Evolutionary conservation across 176 grass and related monocot species (phyloP).

Genomic region (Saccharum spontaneum): DNA sequence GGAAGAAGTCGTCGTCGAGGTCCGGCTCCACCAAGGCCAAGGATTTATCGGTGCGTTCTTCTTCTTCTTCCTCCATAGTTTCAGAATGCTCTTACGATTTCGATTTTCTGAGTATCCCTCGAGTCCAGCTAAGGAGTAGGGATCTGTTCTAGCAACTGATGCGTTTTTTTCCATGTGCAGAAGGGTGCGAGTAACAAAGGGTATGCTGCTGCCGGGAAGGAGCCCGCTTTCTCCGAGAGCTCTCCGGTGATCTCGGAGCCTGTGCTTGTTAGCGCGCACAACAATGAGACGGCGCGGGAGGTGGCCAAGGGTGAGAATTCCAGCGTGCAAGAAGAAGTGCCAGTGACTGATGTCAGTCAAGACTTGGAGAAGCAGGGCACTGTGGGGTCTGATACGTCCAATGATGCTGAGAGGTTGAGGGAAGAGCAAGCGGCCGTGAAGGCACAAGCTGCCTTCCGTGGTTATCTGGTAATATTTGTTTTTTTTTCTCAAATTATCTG

Average conservation of each 20-base stretch:
- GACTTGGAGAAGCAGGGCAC: constrained; percentile 40
- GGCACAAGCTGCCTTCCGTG: constrained; percentile 82
- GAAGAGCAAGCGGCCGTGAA: constrained; percentile 80
- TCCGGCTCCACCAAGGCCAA: constrained; percentile 55
- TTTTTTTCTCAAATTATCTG: background rate
- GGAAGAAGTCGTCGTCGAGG: constrained; percentile 70
- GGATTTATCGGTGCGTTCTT: constrained; percentile 47
- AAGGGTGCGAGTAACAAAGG: constrained; percentile 54
- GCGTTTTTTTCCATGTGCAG: constrained; percentile 22
- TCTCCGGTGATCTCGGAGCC: constrained; percentile 86
- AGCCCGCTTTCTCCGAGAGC: constrained; percentile 38
- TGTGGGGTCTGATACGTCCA: constrained; percentile 26
- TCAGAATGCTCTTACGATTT: background rate
- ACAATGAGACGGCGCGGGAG: constrained; percentile 31
- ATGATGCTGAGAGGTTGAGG: constrained; percentile 31
- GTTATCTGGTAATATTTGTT: constrained; percentile 70
- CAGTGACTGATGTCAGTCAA: constrained; percentile 28
- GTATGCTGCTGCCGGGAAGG: constrained; percentile 29
- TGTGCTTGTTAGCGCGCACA: constrained; percentile 60
- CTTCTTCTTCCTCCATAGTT: background rate
- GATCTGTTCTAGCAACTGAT: constrained; percentile 19
- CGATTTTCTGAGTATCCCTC: background rate
- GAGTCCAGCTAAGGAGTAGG: background rate
- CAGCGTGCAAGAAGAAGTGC: constrained; percentile 45
- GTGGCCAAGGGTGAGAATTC: constrained; percentile 49